Evolutionary conservation across 73 alveolate genomes (phyloP), one percentile per base, ranked within the genome.

Genomic region (Effrenium voratum): DNA sequence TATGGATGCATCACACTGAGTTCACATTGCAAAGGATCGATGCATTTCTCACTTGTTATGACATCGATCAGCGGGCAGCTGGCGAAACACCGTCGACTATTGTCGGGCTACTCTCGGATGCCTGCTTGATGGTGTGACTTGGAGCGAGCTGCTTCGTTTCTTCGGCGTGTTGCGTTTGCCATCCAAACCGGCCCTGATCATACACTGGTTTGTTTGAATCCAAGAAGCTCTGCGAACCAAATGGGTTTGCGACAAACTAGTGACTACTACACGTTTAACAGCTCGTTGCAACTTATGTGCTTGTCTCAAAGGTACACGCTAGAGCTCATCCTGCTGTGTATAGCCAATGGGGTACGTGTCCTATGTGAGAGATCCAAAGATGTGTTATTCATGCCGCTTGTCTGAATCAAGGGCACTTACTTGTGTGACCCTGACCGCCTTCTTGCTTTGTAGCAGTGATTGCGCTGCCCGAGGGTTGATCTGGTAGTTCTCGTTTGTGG

Each of bases 401-500:
- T 45, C 82, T 59, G 15, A 36, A 66, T 66, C 15, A 36, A 32
- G 79, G 15, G n/a, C 43, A 10, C 41, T 0, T 10, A 2, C 12
- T 16, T 10, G 66, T 19, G 28, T 19, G 66, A 10, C 19, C 19
- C 66, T 10, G 66, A 52, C 66, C 10, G 66, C 50, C n/a, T n/a
- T 5, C 32, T 32, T 73, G 34, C 30, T 5, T 34, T 36, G 52
- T 12, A 41, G 34, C 4, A 8, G 22, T 43, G n/a, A 43, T 75
- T 16, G 44, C 55, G 5, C 73, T 50, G n/a, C 10, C 86, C 2
- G 75, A 90, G 97, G 97, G 34, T 90, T 3, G 97, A 90, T 70
- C 87, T 90, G n/a, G 47, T 44, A 13, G 97, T 90, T 4, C 57
- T 90, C 34, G 15, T 90, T 40, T 90, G 97, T 70, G 97, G 97